Base-by-base conservation (phyloP, 2,329 filamentous ascomycete genomes). In the Aspergillus phoenicis region DNA sequence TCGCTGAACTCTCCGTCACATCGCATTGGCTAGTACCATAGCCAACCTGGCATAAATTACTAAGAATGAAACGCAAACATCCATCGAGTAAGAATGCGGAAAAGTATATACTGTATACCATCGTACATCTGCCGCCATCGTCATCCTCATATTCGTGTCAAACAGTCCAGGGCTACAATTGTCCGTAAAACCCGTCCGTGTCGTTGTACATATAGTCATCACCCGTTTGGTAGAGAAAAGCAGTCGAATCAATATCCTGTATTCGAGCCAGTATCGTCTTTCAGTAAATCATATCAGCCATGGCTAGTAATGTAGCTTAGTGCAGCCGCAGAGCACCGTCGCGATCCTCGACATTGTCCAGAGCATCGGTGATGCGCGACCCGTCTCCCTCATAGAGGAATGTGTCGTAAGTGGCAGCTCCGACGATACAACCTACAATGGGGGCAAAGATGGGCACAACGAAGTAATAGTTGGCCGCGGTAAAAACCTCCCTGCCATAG, bases 401-500 rank as follows among this genome's bases (percentile, higher is more conserved):
- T 0, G 62, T 54, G 20, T 73, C 71, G 33, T 73, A 73, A 11
- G 65, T 64, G 1, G 65, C 60, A n/a, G 71, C 71, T 0, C 71
- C 71, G 2, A 71, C 10, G 5, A 73, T 41, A 30, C 71, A 73
- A 10, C 71, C 71, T 11, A 69, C 11, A 22, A 73, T 62, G 20
- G 71, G 71, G 10, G 69, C 67, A 24, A 73, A 66, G 0, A 73
- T 53, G 3, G 71, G 71, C 13, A 73, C 70, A 7, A 71, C 38
- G 15, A 73, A 73, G 30, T 73, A 73, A 62, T 67, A 71, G 30
- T 65, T 64, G 10, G 62, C 68, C 1, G 71, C 59, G 0, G 65
- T 69, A 15, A 73, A 73, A 0, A 73, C 71, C 24, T 73, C 71
- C 3, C 62, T 57, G 7, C 71, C 71, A 58, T 73, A 73, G 24